Conservation (phyloP, 2,329 filamentous ascomycete species). For the Penicillium sp. region DNA sequence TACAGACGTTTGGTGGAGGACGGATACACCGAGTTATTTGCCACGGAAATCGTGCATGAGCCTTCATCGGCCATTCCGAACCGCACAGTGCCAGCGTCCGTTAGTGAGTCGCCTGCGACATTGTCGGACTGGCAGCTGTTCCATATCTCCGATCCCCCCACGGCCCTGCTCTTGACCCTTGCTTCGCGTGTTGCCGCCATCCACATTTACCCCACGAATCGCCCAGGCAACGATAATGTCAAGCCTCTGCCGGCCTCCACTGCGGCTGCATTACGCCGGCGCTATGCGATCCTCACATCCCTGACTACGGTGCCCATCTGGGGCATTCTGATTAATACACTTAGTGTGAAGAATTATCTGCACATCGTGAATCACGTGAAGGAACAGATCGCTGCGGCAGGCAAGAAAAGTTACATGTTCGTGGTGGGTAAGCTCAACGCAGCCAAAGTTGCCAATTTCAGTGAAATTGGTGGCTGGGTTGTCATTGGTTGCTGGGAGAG, state of each 20-base stretch:
- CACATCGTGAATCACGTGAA: slow-evolving; percentile 73
- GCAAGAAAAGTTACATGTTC: slow-evolving; percentile 94
- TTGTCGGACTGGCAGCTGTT: slow-evolving; percentile 73
- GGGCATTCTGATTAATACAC: slow-evolving; percentile 92
- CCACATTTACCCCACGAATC: slow-evolving; percentile 68
- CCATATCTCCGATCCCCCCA: slow-evolving; percentile 77
- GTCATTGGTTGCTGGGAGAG: slow-evolving; percentile 99
- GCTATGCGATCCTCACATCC: slow-evolving; percentile 81
- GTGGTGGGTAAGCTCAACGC: slow-evolving; percentile 96
- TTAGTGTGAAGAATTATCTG: slow-evolving; percentile 88
- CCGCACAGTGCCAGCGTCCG: slow-evolving; percentile 61
- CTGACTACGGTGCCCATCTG: slow-evolving; percentile 80
- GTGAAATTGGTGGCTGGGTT: slow-evolving; percentile 93
- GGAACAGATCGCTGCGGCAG: slow-evolving; percentile 68
- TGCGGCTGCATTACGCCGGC: slow-evolving; percentile 67
- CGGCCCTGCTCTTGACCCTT: slow-evolving; percentile 80
- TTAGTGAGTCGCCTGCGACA: slow-evolving; percentile 44
- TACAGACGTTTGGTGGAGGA: slow-evolving; percentile 51
- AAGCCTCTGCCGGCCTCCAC: slow-evolving; percentile 51
- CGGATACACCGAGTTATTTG: slow-evolving; percentile 70
- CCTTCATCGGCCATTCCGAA: slow-evolving; percentile 83
- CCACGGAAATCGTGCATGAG: slow-evolving; percentile 71
- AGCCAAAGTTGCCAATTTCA: slow-evolving; percentile 94
- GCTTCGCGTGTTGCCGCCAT: slow-evolving; percentile 76
- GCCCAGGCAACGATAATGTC: slow-evolving; percentile 25